Evolutionary conservation across 106 monocot genomes (phyloP), one percentile per base, ranked within the genome.

Genomic region (Allium sativum): DNA sequence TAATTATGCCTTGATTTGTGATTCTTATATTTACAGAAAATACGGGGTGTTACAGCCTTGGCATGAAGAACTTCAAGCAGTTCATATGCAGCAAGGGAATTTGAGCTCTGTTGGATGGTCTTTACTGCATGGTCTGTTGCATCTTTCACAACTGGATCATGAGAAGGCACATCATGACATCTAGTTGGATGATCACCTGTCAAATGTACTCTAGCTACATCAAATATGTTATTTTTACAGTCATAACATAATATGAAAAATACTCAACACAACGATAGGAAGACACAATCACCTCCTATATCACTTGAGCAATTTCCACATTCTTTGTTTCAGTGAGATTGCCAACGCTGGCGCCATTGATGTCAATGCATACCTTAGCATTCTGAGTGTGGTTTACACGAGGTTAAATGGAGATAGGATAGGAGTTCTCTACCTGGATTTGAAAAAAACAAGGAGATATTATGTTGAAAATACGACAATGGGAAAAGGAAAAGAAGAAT

Each of bases 91-190:
- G 48, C 43, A 21, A 93, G 56, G 6, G 81, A 85, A 67, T 89
- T 93, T 45, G 85, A 93, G 44, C 74, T 73, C 58, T 78, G 59
- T 56, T 89, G 85, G 58, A 93, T 93, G 60, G 73, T 67, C 71
- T 80, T 71, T 40, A 93, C 78, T 76, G 93, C 93, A 71, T 89
- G 88, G 31, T 76, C 44, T 40, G 89, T 88, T 53, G 93, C 93
- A 62, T 86, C 93, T 66, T 80, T 60, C 48, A 93, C 80, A 31
- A 78, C 77, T 31, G 93, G 88, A 62, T 93, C 93, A 57, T 88
- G 82, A 4, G 61, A 55, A 55, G 88, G 82, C 17, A 88, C 85
- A 12, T 58, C 67, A 7, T 69, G 73, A 82, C 84, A 85, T 54
- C 93, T 82, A 40, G 82, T 59, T 75, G 61, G 65, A 48, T 82